Base-by-base conservation (phyloP, 441 rosid species). In the Populus tomentosa region DNA sequence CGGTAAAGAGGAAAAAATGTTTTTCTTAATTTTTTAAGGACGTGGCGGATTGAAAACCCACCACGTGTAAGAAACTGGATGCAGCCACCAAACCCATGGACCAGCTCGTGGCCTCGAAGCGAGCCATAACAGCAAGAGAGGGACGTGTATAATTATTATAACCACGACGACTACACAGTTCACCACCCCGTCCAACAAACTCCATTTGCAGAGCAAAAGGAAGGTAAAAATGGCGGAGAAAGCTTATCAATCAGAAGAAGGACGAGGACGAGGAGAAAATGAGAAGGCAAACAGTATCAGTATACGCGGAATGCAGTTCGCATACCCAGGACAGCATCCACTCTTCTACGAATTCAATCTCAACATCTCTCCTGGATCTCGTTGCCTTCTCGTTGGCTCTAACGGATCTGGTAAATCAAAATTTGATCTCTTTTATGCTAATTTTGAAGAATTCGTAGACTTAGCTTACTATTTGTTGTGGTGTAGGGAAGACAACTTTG, bases 381-480 rank as follows among this genome's bases (percentile, higher is more conserved):
- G 99, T 69, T 94, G 97, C 81, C 97, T 94, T 78, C 94, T 95
- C 66, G 90, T 94, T 67, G 99, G 99, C 78, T 97, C 98, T 71
- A 95, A 94, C 69, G 99, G 98, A 86, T 95, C 98, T 77, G 99
- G 99, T 95, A 82, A n/a, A 24, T 30, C n/a, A 2, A 21, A 63
- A 1, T 63, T 10, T 21, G 21, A 24, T 1, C 9, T 21, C 40
- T n/a, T 13, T 5, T 36, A 13, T 2, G 28, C 24, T 21, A 1
- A 59, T 32, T 67, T n/a, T 50, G 62, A 24, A 46, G 21, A 13
- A 16, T 14, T 16, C 4, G 42, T 16, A 38, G 33, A 20, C 46
- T 35, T 21, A n/a, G 32, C 4, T 56, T 3, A 7, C 24, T 70
- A 9, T 24, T 50, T 9, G 64, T 21, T 59, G 10, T 16, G 42